Evolutionary conservation across 2,329 filamentous ascomycete species (phyloP), one percentile per base, ranked within the genome.

Genomic region (Trichoderma citrinoviride): DNA sequence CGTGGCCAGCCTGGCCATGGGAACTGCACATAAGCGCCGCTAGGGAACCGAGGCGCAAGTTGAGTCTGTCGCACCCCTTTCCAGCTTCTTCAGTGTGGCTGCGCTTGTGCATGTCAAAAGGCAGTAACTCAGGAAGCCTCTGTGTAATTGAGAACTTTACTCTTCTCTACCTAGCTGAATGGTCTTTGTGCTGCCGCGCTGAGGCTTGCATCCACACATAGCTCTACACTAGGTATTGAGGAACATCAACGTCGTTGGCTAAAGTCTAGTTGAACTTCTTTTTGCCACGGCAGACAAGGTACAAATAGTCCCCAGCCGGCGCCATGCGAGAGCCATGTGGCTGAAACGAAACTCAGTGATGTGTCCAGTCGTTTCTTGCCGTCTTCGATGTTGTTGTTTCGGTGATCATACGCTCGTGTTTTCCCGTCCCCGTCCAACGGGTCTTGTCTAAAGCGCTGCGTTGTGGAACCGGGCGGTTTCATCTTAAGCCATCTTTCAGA

Each of bases 401-500:
- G 57, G 3, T 44, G 47, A 52, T 5, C n/a, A 10, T n/a, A 3
- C 19, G 12, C 19, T 14, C n/a, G 5, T 33, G 4, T 33, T 33
- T 33, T 52, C 29, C n/a, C 14, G 25, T 27, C 17, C 25, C 17
- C 25, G 49, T 52, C 27, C 14, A 4, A 0, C 14, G 29, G n/a
- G 17, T 15, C 17, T 52, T 52, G 23, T 29, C 23, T 43, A 50
- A 23, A 43, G 33, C 25, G 46, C 23, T 50, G 46, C 23, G 19
- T 29, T 52, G 57, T 61, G 57, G 57, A 52, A 61, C 57, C 57
- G 27, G 37, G 57, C 46, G 46, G 57, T 61, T 61, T 61, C 57
- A 61, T 52, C 14, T 61, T 43, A 37, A 21, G 46, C 57, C 57
- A 21, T 61, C 40, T 50, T 50, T 40, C 27, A 41, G 8, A 43